A percentile compares a stretch with the other conserved stretches of the same genome.
These are phyloP conservation scores for Aspergillus latus DNA, from an alignment of 2,329 filamentous ascomycete genomes.

Conservation along the genomic window DNA sequence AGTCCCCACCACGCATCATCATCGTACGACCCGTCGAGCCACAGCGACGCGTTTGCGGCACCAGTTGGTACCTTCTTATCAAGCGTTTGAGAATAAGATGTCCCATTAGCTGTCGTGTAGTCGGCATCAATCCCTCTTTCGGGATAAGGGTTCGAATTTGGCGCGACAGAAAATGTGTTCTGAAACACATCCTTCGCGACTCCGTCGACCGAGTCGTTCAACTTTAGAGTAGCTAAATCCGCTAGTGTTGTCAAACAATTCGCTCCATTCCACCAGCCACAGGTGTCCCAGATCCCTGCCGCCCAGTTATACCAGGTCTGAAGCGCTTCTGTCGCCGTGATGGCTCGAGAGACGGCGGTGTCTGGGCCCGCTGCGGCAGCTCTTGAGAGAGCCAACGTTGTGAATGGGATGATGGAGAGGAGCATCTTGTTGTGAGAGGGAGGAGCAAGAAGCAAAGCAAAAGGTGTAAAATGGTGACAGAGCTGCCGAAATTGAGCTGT, in stretches of 20 bases:
- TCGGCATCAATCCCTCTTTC: neutral
- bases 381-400: neutral
- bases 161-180: neutral
- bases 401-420: neutral
- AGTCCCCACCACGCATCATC: conserved; percentile 57
- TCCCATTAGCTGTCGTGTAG: neutral
- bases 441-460: no score
- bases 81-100: neutral
- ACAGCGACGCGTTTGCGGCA: conserved; percentile 21
- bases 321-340: conserved; percentile 36
- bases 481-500: no score
- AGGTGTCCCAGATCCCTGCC: conserved; percentile 63
- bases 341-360: neutral
- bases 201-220: conserved; percentile 10
- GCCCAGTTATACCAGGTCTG: conserved; percentile 62
- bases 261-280: conserved; percentile 73
- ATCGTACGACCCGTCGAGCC: conserved; percentile 46
- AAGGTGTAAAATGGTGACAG: no score
- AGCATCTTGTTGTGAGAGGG: no score
- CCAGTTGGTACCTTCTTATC: neutral
- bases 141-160: neutral
- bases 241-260: conserved; percentile 65
- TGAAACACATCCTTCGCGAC: neutral
- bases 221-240: conserved; percentile 48
- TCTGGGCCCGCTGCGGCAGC: neutral